Evolutionary conservation across 2,329 filamentous ascomycete species (phyloP).

Genomic region (Fusarium sp.): DNA sequence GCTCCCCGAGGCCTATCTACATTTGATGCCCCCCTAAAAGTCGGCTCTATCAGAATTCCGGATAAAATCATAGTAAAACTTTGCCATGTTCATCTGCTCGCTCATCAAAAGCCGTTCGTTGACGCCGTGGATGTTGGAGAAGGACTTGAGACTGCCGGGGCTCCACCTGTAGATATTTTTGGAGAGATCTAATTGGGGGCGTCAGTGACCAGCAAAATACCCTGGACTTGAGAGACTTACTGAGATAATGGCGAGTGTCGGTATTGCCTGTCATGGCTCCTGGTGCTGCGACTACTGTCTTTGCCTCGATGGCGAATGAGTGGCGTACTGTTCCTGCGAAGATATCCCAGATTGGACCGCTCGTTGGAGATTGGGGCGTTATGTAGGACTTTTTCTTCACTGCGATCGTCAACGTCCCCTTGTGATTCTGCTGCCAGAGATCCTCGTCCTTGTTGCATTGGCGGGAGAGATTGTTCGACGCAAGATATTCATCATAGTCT

Average conservation of each 20-base stretch:
- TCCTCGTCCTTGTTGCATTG: background rate
- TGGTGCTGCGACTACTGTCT: background rate
- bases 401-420: background rate
- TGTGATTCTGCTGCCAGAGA: background rate
- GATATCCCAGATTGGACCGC: background rate
- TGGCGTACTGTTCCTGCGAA: conserved; percentile 13
- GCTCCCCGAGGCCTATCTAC: too few relatives aligned
- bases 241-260: conserved; percentile 12
- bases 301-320: background rate
- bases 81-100: conserved; percentile 8
- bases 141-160: background rate
- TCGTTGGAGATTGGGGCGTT: background rate
- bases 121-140: background rate
- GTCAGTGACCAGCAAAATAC: background rate
- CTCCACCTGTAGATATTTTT: conserved; percentile 11
- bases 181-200: background rate
- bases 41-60: conserved; percentile 1
- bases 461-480: background rate
- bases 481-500: background rate
- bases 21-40: background rate
- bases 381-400: background rate
- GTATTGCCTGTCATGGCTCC: conserved; percentile 28
- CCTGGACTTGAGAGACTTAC: background rate
- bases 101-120: conserved; percentile 22
- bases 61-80: conserved; percentile 16